These are phyloP conservation scores for Astraeus odoratus DNA, from an alignment of 768 basidiomycete genomes.

Conservation along the genomic window DNA sequence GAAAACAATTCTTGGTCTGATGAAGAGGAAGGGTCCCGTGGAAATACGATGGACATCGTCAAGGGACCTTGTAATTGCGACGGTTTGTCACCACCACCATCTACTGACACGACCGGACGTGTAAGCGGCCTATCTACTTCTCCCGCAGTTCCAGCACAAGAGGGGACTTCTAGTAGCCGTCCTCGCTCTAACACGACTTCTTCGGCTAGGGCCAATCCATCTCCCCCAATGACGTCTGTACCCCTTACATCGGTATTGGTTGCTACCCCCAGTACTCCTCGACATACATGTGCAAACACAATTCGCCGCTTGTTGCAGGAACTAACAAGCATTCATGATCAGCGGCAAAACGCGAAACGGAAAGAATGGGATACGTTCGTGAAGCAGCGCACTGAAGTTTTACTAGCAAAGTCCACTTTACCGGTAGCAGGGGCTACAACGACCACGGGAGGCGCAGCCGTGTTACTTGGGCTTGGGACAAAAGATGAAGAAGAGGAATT, in stretches of 20 bases:
- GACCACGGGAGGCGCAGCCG: constrained; percentile 45
- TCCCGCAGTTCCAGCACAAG: constrained; percentile 15
- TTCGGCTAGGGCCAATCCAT: constrained; percentile 12
- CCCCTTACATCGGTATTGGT: constrained; percentile 44
- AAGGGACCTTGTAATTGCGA: constrained; percentile 38
- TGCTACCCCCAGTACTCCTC: constrained; percentile 55
- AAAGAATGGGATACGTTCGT: constrained; percentile 90
- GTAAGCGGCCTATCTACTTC: constrained; percentile 6
- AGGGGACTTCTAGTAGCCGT: constrained; percentile 33
- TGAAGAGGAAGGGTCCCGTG: constrained; percentile 41
- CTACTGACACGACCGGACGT: constrained; percentile 6
- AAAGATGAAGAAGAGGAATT: constrained; percentile 67
- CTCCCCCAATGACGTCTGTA: constrained; percentile 14
- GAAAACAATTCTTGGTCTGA: constrained; percentile 77
- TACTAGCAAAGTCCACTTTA: constrained; percentile 19
- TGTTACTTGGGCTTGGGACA: constrained; percentile 61
- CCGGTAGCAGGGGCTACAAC: constrained; percentile 14
- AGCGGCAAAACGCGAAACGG: constrained; percentile 58
- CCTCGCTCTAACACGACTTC: constrained; percentile 38
- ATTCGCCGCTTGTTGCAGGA: constrained; percentile 67
- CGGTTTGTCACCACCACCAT: constrained; percentile 17
- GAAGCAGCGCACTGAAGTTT: constrained; percentile 51
- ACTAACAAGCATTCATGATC: constrained; percentile 78
- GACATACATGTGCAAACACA: constrained; percentile 69
- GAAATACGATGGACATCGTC: constrained; percentile 29